Evolutionary conservation across 2,329 filamentous ascomycete species (phyloP).

Genomic region (Monilinia vaccinii-corymbosi): DNA sequence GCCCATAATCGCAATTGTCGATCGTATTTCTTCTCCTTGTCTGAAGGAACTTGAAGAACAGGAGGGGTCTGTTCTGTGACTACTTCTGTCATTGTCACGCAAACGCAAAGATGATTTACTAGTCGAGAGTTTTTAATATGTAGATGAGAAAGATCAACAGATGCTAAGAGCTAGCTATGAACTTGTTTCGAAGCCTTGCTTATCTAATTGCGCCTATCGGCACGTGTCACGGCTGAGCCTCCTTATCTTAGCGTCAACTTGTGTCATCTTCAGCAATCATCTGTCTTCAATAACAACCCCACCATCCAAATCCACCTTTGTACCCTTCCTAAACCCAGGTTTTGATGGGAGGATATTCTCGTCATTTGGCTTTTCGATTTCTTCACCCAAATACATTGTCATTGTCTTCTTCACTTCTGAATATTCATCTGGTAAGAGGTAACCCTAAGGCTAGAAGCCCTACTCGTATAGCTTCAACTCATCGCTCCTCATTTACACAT

Average conservation of each 20-base stretch:
- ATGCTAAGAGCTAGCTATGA: no score
- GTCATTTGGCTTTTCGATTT: not conserved
- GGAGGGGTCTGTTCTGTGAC: slow-evolving; percentile 32
- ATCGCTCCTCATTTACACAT: not conserved
- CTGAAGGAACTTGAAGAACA: slow-evolving; percentile 42
- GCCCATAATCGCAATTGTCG: slow-evolving; percentile 93
- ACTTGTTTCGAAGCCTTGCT: slow-evolving; percentile 1
- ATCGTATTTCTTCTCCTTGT: slow-evolving; percentile 75
- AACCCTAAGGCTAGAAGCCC: not conserved
- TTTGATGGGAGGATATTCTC: slow-evolving; percentile 9
- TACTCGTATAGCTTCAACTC: not conserved
- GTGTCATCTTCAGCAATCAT: not conserved
- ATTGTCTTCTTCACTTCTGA: not conserved
- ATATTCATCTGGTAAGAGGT: not conserved
- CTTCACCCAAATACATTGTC: not conserved
- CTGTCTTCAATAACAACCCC: no score
- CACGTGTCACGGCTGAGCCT: not conserved
- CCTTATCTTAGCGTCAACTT: slow-evolving; percentile 4
- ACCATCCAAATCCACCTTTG: not conserved
- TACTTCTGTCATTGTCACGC: slow-evolving; percentile 22
- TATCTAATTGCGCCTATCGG: slow-evolving; percentile 6
- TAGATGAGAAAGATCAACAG: not conserved
- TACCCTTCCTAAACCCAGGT: not conserved
- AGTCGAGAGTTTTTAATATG: not conserved
- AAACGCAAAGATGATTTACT: no score